Percentiles rank a stretch among this genome's conserved stretches.
Evolutionary conservation across 345 rosid species (phyloP).

Genomic region (Brassica carinata): DNA sequence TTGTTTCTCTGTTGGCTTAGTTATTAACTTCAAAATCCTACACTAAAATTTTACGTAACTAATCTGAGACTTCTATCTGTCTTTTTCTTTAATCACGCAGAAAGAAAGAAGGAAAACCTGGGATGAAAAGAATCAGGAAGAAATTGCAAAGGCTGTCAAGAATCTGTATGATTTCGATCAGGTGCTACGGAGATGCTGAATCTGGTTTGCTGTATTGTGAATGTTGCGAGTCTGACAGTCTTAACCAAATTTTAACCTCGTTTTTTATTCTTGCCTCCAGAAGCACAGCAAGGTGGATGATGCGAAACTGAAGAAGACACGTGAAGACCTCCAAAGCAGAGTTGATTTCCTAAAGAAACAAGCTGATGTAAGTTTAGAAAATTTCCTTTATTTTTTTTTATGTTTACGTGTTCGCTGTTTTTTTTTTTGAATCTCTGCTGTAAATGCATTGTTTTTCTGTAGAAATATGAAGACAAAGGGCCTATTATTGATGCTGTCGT

Average conservation of each 20-base stretch:
- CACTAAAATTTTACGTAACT: not conserved
- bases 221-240: constrained; percentile 13
- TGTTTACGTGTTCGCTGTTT: constrained; percentile 15
- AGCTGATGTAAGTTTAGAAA: constrained; percentile 66
- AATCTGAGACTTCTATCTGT: not conserved
- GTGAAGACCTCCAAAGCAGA: constrained; percentile 83
- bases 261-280: constrained; percentile 47
- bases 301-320: constrained; percentile 63
- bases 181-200: constrained; percentile 52
- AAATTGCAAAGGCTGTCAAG: constrained; percentile 77
- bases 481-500: constrained; percentile 94
- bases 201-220: constrained; percentile 16
- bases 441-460: constrained; percentile 21
- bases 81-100: constrained; percentile 36
- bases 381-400: constrained; percentile 20
- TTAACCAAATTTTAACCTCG: constrained; percentile 21
- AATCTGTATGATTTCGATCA: constrained; percentile 72
- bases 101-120: constrained; percentile 82
- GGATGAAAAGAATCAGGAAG: constrained; percentile 91
- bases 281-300: constrained; percentile 76
- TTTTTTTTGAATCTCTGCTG: constrained; percentile 22
- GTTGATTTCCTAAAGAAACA: constrained; percentile 79
- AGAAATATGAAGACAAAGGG: constrained; percentile 94
- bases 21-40: constrained; percentile 2
- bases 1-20: not conserved